phyloP scores from a whole-genome alignment of 2,329 filamentous ascomycete species.

The Penicillium psychrosexuale region DNA sequence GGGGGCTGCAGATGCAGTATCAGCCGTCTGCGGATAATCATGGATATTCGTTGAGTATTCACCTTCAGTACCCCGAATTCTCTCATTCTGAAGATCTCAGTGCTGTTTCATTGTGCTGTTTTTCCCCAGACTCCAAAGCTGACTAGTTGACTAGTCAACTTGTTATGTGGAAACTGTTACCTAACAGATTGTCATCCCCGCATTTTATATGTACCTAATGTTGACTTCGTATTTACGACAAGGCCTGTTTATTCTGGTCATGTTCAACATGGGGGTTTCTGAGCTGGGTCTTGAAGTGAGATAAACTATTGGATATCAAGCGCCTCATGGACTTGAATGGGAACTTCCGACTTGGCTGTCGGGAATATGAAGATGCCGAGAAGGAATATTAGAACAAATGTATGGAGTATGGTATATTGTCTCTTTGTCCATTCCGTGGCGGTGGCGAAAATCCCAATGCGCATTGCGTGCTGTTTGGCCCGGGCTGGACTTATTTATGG shows the following conservation, averaged over 20 bases:
- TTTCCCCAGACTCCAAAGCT: conserved; percentile 6
- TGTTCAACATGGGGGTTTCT: not conserved
- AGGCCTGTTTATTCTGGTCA: not conserved
- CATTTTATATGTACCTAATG: conserved; percentile 21
- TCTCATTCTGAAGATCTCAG: not conserved
- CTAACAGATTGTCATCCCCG: conserved; percentile 29
- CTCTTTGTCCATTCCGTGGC: not conserved
- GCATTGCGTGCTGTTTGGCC: not conserved
- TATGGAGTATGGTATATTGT: too few relatives aligned
- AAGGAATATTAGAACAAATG: not conserved
- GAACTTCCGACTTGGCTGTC: conserved; percentile 3
- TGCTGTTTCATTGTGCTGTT: not conserved
- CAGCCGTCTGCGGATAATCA: not conserved
- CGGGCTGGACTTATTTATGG: not conserved
- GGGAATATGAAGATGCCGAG: not conserved
- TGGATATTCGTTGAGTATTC: not conserved
- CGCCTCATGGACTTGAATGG: not conserved
- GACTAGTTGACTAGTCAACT: not conserved
- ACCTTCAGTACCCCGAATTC: not conserved
- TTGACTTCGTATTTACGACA: not conserved
- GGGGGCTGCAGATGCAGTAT: not conserved
- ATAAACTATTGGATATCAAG: not conserved
- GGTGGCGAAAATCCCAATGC: not conserved
- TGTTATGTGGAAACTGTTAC: conserved; percentile 30
- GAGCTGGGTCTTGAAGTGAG: too few relatives aligned